phyloP scores from a whole-genome alignment of 2,329 filamentous ascomycete genomes.

The Trichothecium roseum region DNA sequence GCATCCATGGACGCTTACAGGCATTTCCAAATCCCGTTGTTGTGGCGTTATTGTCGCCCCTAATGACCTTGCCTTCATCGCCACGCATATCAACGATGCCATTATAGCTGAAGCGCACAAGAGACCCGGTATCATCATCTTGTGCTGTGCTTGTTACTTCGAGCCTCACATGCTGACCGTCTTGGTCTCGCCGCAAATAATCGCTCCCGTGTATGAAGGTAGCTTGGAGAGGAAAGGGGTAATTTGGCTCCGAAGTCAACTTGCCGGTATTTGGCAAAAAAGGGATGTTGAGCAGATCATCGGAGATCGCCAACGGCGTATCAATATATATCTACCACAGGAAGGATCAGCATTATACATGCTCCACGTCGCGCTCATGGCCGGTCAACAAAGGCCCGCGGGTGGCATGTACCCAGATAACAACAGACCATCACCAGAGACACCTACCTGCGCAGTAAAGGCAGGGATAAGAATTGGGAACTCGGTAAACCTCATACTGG shows the following conservation, averaged over 20 bases:
- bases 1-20: slow-evolving; percentile 18
- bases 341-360: not conserved
- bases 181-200: slow-evolving; percentile 26
- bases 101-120: slow-evolving; percentile 26
- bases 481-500: slow-evolving; percentile 18
- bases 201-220: slow-evolving; percentile 27
- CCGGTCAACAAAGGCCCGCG: not conserved
- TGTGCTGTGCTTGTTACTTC: slow-evolving; percentile 25
- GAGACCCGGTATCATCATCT: slow-evolving; percentile 17
- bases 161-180: slow-evolving; percentile 23
- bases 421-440: not conserved
- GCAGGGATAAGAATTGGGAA: slow-evolving; percentile 26
- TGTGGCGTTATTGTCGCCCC: slow-evolving; percentile 21
- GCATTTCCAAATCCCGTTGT: slow-evolving; percentile 27
- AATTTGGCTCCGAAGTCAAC: slow-evolving; percentile 23
- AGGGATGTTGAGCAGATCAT: slow-evolving; percentile 21
- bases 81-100: slow-evolving; percentile 24
- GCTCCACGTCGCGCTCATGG: too few relatives aligned
- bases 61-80: slow-evolving; percentile 21
- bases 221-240: slow-evolving; percentile 23
- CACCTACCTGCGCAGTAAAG: slow-evolving; percentile 24
- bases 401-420: not conserved
- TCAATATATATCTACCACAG: slow-evolving; percentile 21
- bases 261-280: slow-evolving; percentile 18
- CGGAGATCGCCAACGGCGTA: slow-evolving; percentile 18